phyloP scores from a whole-genome alignment of 352 stramenopile genomes.

The Globisporangium nodosum region DNA sequence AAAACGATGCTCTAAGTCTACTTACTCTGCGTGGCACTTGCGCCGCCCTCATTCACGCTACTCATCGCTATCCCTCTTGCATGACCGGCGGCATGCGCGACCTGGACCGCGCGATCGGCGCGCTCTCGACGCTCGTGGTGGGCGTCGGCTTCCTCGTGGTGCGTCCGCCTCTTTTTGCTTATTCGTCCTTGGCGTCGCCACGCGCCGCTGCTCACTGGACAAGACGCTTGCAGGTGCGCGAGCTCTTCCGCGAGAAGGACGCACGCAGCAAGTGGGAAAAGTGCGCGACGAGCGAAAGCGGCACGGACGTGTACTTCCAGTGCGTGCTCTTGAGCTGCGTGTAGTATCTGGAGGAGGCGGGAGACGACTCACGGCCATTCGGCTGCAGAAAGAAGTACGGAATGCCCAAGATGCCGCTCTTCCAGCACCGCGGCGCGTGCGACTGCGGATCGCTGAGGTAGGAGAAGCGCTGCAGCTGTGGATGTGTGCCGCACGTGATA shows the following conservation, averaged over 20 bases:
- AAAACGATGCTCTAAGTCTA: too few species aligned
- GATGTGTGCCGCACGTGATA: too few species aligned
- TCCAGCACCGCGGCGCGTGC: constrained; percentile 68
- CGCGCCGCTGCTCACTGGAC: background rate
- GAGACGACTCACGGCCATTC: too few species aligned
- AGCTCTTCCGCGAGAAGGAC: constrained; percentile 54
- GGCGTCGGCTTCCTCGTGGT: constrained; percentile 69
- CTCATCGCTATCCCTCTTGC: background rate
- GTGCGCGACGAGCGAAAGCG: constrained; percentile 32
- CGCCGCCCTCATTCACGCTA: background rate
- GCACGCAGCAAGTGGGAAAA: constrained; percentile 51
- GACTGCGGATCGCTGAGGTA: constrained; percentile 58
- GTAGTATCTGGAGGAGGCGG: too few species aligned
- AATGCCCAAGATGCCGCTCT: constrained; percentile 59
- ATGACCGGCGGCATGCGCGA: constrained; percentile 66
- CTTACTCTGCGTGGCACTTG: too few species aligned
- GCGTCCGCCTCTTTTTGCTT: constrained; percentile 6
- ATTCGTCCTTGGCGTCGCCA: too few species aligned
- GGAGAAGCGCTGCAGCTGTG: too few species aligned
- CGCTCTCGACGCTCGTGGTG: constrained; percentile 69
- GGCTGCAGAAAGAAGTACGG: constrained; percentile 65
- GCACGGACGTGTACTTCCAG: constrained; percentile 75
- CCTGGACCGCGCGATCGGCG: constrained; percentile 73
- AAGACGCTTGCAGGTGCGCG: constrained; percentile 32
- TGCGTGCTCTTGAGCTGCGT: constrained; percentile 19